phyloP scores from a whole-genome alignment of 805 yeast genomes.

The Ogataea siamensis region DNA sequence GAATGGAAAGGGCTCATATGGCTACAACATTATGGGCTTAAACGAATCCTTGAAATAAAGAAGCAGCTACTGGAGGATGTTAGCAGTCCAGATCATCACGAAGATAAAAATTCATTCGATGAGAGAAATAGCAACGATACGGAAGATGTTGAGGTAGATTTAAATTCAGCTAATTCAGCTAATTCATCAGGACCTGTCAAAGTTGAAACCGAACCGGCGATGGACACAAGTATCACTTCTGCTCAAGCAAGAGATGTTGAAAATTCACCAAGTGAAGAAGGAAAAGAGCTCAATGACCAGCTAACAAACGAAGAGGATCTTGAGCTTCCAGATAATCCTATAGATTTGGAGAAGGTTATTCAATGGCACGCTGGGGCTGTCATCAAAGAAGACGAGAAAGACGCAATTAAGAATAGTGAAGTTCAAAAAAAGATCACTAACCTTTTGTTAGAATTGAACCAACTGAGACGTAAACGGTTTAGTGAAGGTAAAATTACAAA shows the following conservation, averaged over 20 bases:
- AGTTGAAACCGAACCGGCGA: no score
- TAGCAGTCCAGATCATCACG: no score
- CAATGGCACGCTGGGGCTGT: constrained; percentile 28
- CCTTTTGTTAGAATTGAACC: constrained; percentile 48
- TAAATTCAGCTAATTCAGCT: no score
- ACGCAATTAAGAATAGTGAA: constrained; percentile 22
- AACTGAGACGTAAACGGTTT: constrained; percentile 46
- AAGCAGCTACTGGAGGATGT: no score
- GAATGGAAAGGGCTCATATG: constrained; percentile 50
- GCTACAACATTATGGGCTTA: constrained; percentile 53
- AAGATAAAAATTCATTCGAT: no score
- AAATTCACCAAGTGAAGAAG: no score
- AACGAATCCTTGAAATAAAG: constrained; percentile 31
- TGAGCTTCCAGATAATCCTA: constrained; percentile 16
- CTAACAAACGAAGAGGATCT: background rate
- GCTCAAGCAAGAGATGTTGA: no score
- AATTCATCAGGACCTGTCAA: no score
- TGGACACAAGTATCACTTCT: no score
- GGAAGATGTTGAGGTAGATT: no score
- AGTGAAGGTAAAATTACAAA: constrained; percentile 24
- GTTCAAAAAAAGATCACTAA: constrained; percentile 41
- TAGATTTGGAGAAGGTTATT: constrained; percentile 31
- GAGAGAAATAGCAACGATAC: no score
- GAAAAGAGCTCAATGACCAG: no score
- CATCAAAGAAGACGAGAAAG: constrained; percentile 27